Evolutionary conservation across 345 rosid species (phyloP), one percentile per base, ranked within the genome.

Genomic region (Limnanthes douglasii): DNA sequence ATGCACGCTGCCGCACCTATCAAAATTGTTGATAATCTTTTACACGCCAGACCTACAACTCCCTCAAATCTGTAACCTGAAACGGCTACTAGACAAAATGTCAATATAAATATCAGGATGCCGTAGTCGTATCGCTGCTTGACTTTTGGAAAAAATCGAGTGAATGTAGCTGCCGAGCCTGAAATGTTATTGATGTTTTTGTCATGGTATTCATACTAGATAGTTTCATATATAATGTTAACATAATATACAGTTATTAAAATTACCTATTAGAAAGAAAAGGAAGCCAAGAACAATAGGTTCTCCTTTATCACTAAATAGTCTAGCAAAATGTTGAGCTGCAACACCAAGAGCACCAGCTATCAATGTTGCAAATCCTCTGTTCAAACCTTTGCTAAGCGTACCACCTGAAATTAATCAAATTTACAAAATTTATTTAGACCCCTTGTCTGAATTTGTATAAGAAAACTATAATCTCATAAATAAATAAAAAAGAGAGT

Each of bases 61-160:
- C 81, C 65, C 10, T 72, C 44, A 0, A 58, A 59, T 29, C 73
- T 53, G 40, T 55, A 74, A 5, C 85, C 93, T 17, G 93, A 88
- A 13, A 83, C 53, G 0, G 83, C 55, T 13, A 88, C 82, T 69
- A 88, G 37, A 23, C 78, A 57, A 58, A 75, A 83, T 5, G 95
- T 88, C 43, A 88, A 33, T 44, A 83, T 73, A 51, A 88, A 88
- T 52, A 88, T 64, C 58, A 64, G 16, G 11, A 76, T 46, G 7
- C 94, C 97, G 16, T 86, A 86, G 45, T 88, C 97, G 25, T 83
- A 88, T 61, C 86, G 78, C 24, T 74, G 72, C 66, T 73, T 88
- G 12, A 88, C 52, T 43, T 12, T 29, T 5, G 97, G 97, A 14
- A 73, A 62, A 53, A 83, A 88, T 27, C 95, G 57, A 0, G 61